Percentiles rank a stretch among this genome's conserved stretches.
Evolutionary conservation across 2,329 filamentous ascomycete genomes (phyloP).

Genomic region (Rutstroemia sp.): DNA sequence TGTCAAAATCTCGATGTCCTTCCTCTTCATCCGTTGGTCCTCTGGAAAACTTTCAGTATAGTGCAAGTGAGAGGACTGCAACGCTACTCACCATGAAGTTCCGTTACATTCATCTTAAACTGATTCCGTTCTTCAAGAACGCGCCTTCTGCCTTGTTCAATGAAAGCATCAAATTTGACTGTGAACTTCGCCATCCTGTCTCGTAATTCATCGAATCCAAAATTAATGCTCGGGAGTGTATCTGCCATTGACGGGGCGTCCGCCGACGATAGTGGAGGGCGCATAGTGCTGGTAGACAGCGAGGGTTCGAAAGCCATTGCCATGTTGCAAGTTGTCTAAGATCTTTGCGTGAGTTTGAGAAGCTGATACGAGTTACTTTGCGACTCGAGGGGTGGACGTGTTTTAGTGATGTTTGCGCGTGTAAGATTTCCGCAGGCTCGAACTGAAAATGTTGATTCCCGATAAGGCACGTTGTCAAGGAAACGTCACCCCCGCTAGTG

Average conservation of each 20-base stretch:
- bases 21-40: slow-evolving; percentile 83
- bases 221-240: slow-evolving; percentile 81
- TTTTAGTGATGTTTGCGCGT: too few species aligned
- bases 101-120: slow-evolving; percentile 83
- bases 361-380: neutral
- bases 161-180: slow-evolving; percentile 83
- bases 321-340: slow-evolving; percentile 34
- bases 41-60: slow-evolving; percentile 44
- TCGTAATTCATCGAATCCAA: slow-evolving; percentile 91
- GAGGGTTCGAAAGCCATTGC: slow-evolving; percentile 60
- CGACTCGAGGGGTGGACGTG: neutral
- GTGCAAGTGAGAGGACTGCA: too few species aligned
- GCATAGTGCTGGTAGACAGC: slow-evolving; percentile 51
- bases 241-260: slow-evolving; percentile 63
- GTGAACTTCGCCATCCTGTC: slow-evolving; percentile 94
- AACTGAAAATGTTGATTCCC: neutral
- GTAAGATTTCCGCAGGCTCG: too few species aligned
- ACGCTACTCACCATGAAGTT: slow-evolving; percentile 66
- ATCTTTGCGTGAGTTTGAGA: neutral
- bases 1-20: slow-evolving; percentile 76
- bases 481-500: neutral
- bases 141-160: slow-evolving; percentile 81
- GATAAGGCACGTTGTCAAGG: neutral
- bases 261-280: slow-evolving; percentile 42
- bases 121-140: slow-evolving; percentile 91